Percentiles rank a stretch among this genome's conserved stretches.
phyloP scores from a whole-genome alignment of 2,329 filamentous ascomycete species.

The Stachybotrys echinatus region DNA sequence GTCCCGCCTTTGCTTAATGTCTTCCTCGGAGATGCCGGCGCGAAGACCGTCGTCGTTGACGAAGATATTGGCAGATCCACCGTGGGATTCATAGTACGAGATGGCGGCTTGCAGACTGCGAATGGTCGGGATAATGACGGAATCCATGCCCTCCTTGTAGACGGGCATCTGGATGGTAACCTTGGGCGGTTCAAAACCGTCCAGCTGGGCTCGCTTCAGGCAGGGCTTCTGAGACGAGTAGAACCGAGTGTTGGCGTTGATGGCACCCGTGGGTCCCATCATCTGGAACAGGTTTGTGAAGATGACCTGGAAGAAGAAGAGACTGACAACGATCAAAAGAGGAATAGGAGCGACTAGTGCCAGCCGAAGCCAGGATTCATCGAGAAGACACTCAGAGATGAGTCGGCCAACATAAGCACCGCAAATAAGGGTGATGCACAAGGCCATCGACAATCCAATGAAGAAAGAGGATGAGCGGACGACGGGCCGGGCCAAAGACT shows the following conservation, averaged over 20 bases:
- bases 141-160: conserved; percentile 30
- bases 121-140: conserved; percentile 48
- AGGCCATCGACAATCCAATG: conserved; percentile 28
- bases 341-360: conserved; percentile 28
- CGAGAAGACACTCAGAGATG: conserved; percentile 31
- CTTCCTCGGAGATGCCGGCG: conserved; percentile 41
- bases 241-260: conserved; percentile 37
- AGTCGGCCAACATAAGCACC: conserved; percentile 30
- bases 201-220: conserved; percentile 22
- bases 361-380: conserved; percentile 29
- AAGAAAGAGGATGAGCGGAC: conserved; percentile 29
- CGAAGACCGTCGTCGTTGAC: conserved; percentile 67
- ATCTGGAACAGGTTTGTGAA: conserved; percentile 36
- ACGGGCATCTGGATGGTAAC: conserved; percentile 41
- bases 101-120: conserved; percentile 52
- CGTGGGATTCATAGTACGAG: conserved; percentile 54
- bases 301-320: conserved; percentile 40
- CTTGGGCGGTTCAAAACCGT: conserved; percentile 29
- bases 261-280: conserved; percentile 40
- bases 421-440: conserved; percentile 31
- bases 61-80: conserved; percentile 64
- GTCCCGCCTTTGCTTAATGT: conserved; percentile 42
- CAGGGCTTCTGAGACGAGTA: conserved; percentile 34
- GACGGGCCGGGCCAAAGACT: conserved; percentile 36
- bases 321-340: conserved; percentile 24